These are phyloP conservation scores for Carallia pectinifolia DNA, from an alignment of 345 rosid species.

Conservation along the genomic window DNA sequence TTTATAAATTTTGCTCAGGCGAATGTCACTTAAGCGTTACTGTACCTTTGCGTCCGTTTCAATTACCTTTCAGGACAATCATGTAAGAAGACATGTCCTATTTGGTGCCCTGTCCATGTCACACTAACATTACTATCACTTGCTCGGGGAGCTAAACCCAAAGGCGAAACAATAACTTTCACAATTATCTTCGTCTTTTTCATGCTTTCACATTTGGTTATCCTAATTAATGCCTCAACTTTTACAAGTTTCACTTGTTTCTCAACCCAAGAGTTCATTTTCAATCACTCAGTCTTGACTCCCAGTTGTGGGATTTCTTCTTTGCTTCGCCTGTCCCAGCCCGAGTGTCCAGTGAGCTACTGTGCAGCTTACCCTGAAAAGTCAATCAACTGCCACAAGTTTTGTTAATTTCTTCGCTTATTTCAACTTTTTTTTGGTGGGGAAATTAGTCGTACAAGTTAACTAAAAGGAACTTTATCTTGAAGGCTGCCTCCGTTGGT, in stretches of 20 bases:
- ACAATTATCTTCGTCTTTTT: neutral
- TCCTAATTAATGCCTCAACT: neutral
- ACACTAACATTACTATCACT: neutral
- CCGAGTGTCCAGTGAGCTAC: neutral
- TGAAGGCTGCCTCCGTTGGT: neutral
- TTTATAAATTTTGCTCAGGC: neutral
- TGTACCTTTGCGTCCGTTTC: neutral
- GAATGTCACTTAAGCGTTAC: neutral
- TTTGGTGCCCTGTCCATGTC: conserved; percentile 16
- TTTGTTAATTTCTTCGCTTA: conserved; percentile 3
- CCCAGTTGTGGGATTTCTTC: neutral
- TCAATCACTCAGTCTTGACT: neutral
- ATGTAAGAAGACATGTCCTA: conserved; percentile 1
- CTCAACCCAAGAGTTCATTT: neutral
- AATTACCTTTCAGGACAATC: conserved; percentile 4
- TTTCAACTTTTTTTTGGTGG: neutral
- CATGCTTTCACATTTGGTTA: conserved; percentile 3
- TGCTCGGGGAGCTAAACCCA: conserved; percentile 21
- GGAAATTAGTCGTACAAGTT: neutral
- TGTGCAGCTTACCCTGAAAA: neutral
- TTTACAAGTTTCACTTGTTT: neutral
- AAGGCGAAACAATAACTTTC: too few species aligned
- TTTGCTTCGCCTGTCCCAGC: neutral
- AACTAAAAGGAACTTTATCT: conserved; percentile 7
- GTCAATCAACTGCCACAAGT: neutral